Conservation (phyloP, 495 filamentous ascomycete genomes). For the Penicillium coprophilum region DNA sequence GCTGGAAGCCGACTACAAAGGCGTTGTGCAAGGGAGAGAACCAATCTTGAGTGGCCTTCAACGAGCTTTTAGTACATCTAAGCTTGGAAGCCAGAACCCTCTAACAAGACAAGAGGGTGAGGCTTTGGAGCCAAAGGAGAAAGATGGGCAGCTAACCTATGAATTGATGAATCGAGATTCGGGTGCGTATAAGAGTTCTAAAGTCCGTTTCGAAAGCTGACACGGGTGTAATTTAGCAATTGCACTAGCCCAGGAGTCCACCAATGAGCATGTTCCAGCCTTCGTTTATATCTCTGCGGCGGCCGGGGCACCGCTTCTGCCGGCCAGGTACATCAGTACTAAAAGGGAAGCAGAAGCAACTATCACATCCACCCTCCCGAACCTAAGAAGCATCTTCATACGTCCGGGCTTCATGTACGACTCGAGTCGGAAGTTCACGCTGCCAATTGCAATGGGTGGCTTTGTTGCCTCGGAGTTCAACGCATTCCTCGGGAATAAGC, state of each 20-base stretch:
- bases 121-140: conserved; percentile 60
- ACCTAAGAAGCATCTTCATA: conserved; percentile 77
- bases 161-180: conserved; percentile 97
- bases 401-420: conserved; percentile 91
- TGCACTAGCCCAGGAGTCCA: conserved; percentile 79
- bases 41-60: conserved; percentile 70
- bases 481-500: conserved; percentile 65
- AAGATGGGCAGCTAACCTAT: conserved; percentile 80
- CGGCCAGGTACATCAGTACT: conserved; percentile 81
- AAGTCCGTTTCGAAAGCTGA: conserved; percentile 19
- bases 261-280: conserved; percentile 56
- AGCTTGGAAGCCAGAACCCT: conserved; percentile 66
- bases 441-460: conserved; percentile 76
- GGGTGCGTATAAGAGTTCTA: conserved; percentile 40
- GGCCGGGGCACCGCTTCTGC: conserved; percentile 78
- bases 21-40: conserved; percentile 77
- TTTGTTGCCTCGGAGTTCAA: conserved; percentile 70
- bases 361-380: conserved; percentile 68
- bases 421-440: conserved; percentile 71
- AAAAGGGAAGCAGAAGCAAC: conserved; percentile 87
- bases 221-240: conserved; percentile 47
- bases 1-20: conserved; percentile 98
- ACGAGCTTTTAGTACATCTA: conserved; percentile 70
- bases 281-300: conserved; percentile 91
- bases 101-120: conserved; percentile 56